These are phyloP conservation scores for Carex pumila DNA, from an alignment of 176 grass and related monocot species.

Conservation along the genomic window DNA sequence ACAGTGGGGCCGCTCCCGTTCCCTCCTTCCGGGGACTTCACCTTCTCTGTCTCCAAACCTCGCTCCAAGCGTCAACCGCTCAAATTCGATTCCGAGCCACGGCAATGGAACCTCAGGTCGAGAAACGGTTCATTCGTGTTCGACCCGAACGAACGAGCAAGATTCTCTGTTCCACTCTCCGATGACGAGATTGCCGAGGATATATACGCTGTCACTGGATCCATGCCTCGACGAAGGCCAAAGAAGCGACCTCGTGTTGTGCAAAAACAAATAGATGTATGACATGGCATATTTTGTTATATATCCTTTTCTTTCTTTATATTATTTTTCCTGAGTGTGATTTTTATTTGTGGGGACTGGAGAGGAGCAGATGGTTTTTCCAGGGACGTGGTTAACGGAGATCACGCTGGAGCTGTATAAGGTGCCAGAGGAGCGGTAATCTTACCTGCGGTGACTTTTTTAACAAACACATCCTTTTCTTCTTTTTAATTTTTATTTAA, in stretches of 20 bases:
- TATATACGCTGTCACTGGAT: conserved; percentile 79
- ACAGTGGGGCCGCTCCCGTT: neutral
- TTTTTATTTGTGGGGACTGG: neutral
- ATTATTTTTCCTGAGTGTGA: neutral
- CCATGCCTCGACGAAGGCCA: conserved; percentile 73
- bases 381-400: conserved; percentile 13
- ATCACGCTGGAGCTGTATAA: conserved; percentile 9
- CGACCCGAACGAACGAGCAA: conserved; percentile 17
- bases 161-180: conserved; percentile 53
- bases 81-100: neutral
- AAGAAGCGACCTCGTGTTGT: conserved; percentile 67
- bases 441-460: neutral
- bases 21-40: neutral
- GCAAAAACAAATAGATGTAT: conserved; percentile 76
- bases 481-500: neutral
- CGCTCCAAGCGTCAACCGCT: neutral
- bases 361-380: conserved; percentile 8
- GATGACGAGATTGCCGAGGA: conserved; percentile 88
- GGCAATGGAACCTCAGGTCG: conserved; percentile 79
- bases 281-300: neutral
- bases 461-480: neutral
- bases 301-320: conserved; percentile 14
- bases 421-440: neutral
- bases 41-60: neutral
- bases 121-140: neutral